Evolutionary conservation across 2,329 filamentous ascomycete species (phyloP), one percentile per base, ranked within the genome.

Genomic region (Blumeriella jaapii): DNA sequence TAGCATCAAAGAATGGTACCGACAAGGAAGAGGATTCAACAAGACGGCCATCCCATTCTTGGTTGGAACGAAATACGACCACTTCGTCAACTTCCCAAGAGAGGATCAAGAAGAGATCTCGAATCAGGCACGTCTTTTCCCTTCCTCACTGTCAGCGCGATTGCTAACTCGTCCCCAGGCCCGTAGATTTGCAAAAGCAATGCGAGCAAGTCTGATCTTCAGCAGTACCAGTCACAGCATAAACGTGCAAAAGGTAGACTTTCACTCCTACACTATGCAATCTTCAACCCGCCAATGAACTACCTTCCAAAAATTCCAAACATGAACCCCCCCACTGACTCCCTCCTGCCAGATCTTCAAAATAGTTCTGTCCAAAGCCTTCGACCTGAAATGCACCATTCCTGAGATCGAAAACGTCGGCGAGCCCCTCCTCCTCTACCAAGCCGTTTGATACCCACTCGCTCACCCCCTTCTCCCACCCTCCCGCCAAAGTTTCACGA

Each of bases 1-100:
- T 64, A 94, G 85, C 54, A 96, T 98, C 68, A 98, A 98, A 67
- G 91, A 98, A 59, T 98, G 91, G 91, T 98, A 98, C 58, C 75
- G 91, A 36, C 91, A 98, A 62, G 91, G 91, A 30, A 74, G 91
- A 46, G 91, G 91, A 15, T 98, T 98, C 69, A 98, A 98, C 70
- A 98, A 98, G 69, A 98, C 91, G 10, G 91, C 91, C n/a, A 98
- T 98, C 49, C 91, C 91, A 0, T 94, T 98, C 55, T 63, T 98
- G 15, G 84, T 98, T 12, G 91, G 91, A 41, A 98, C 91, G 22
- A 98, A 98, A 61, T 98, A 96, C 59, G 91, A 98, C 55, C 91
- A 96, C 57, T 98, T 98, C 64, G 89, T 98, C 61, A 98, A 96
- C 63, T 95, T 98, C 55, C 87, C 91, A 0, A 74, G 83, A 26